Evolutionary conservation across 768 basidiomycete species (phyloP).

Genomic region (Boletus rufocinnamomeus): DNA sequence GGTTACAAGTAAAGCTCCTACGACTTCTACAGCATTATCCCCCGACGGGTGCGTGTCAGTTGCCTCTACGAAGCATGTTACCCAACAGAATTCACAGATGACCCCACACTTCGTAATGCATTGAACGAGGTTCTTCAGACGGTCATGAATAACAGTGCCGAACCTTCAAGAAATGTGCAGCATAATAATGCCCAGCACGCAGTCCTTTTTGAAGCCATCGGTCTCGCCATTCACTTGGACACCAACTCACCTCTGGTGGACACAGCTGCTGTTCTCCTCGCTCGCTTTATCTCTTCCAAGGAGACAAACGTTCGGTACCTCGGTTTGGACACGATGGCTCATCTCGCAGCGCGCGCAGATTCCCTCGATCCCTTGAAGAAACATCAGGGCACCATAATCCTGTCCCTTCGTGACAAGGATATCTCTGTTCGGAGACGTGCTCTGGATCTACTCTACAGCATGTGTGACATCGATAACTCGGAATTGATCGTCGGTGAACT

Average conservation of each 20-base stretch:
- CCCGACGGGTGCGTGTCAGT: slow-evolving; percentile 69
- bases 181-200: slow-evolving; percentile 99
- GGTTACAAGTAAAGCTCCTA: slow-evolving; percentile 95
- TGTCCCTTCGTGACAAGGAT: slow-evolving; percentile 94
- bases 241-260: slow-evolving; percentile 85
- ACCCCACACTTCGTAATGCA: slow-evolving; percentile 73
- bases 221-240: slow-evolving; percentile 94
- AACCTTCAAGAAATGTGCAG: slow-evolving; percentile 91
- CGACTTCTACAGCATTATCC: slow-evolving; percentile 94
- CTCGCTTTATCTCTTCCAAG: slow-evolving; percentile 95
- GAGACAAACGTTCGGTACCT: slow-evolving; percentile 99
- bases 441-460: slow-evolving; percentile 94
- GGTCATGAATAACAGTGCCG: slow-evolving; percentile 88
- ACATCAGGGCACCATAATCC: slow-evolving; percentile 94
- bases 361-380: slow-evolving; percentile 90
- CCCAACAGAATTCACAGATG: slow-evolving; percentile 54
- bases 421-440: slow-evolving; percentile 94
- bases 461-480: slow-evolving; percentile 98
- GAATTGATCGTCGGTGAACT: slow-evolving; percentile 96
- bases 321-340: slow-evolving; percentile 97
- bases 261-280: slow-evolving; percentile 86
- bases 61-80: slow-evolving; percentile 1
- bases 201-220: slow-evolving; percentile 96
- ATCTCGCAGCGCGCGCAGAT: slow-evolving; percentile 92
- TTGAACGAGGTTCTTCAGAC: slow-evolving; percentile 84